Conservation (phyloP, 345 rosid genomes). For the Diplotaxis tenuifolia region DNA sequence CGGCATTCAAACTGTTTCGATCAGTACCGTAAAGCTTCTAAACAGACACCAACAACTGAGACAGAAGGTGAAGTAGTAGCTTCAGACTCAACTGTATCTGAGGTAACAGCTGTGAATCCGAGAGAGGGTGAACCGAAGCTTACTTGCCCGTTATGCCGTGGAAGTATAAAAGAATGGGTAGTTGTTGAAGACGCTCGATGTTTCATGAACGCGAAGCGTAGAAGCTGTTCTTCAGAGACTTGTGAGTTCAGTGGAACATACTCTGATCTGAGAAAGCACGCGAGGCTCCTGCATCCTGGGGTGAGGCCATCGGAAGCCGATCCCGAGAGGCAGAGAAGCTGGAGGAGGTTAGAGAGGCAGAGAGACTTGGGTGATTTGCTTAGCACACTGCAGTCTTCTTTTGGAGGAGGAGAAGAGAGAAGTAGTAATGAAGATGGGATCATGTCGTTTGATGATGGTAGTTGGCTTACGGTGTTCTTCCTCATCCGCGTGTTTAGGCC, state of each 20-base stretch:
- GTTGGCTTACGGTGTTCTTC: conserved; percentile 83
- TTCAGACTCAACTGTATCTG: not conserved
- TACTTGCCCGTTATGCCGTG: conserved; percentile 72
- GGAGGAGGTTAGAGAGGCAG: conserved; percentile 87
- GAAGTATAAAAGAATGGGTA: conserved; percentile 60
- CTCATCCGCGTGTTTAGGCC: conserved; percentile 83
- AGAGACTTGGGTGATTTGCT: not conserved
- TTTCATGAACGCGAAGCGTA: conserved; percentile 66
- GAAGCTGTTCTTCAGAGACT: conserved; percentile 70
- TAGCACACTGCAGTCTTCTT: conserved; percentile 60
- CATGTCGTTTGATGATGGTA: conserved; percentile 61
- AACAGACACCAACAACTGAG: not conserved
- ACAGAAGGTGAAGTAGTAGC: not conserved
- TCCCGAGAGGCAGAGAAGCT: conserved; percentile 83
- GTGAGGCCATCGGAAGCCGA: conserved; percentile 87
- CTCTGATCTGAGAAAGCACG: conserved; percentile 73
- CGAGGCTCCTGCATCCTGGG: conserved; percentile 59
- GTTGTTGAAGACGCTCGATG: conserved; percentile 58
- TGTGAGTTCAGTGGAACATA: conserved; percentile 63
- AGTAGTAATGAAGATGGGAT: conserved; percentile 48
- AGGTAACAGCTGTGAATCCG: not conserved
- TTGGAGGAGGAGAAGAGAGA: conserved; percentile 63
- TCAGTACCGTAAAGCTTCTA: not conserved
- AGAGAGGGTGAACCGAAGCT: conserved; percentile 35
- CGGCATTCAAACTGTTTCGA: not conserved